These are phyloP conservation scores for Pseudomassariella vexata DNA, from an alignment of 2,329 filamentous ascomycete genomes.

Conservation along the genomic window DNA sequence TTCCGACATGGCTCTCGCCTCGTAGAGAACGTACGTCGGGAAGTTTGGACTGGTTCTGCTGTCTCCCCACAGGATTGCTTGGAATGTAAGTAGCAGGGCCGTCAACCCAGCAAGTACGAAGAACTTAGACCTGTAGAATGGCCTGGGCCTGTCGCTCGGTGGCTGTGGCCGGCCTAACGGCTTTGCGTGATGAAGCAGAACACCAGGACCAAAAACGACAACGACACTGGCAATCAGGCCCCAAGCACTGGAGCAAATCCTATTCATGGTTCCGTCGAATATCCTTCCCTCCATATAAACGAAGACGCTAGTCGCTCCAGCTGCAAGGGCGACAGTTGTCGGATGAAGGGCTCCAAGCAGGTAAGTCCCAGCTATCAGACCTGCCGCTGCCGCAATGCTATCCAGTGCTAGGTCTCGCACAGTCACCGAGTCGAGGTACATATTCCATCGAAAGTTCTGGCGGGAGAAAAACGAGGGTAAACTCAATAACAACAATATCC, in stretches of 20 bases:
- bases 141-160: slow-evolving; percentile 8
- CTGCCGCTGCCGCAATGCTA: slow-evolving; percentile 16
- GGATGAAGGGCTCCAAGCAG: slow-evolving; percentile 21
- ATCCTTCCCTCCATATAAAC: slow-evolving; percentile 17
- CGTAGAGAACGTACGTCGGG: slow-evolving; percentile 34
- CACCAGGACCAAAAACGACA: slow-evolving; percentile 18
- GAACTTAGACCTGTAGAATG: slow-evolving; percentile 13
- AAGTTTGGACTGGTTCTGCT: slow-evolving; percentile 8
- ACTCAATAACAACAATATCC: slow-evolving; percentile 17
- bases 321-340: slow-evolving; percentile 19
- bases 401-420: slow-evolving; percentile 24
- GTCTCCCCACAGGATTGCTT: slow-evolving; percentile 12
- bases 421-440: slow-evolving; percentile 21
- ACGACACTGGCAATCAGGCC: slow-evolving; percentile 13
- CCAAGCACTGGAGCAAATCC: slow-evolving; percentile 17
- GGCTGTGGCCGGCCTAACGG: slow-evolving; percentile 5
- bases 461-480: slow-evolving; percentile 21
- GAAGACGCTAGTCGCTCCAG: slow-evolving; percentile 16
- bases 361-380: slow-evolving; percentile 19
- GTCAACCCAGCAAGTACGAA: slow-evolving; percentile 10
- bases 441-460: slow-evolving; percentile 21
- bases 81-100: slow-evolving; percentile 14
- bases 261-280: slow-evolving; percentile 15
- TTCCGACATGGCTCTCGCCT: slow-evolving; percentile 39
- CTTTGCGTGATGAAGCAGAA: slow-evolving; percentile 14